A percentile compares a stretch with the other conserved stretches of the same genome.
These are phyloP conservation scores for Mortierella sp. DNA, from an alignment of 371 early-diverging fungal genomes.

Conservation along the genomic window DNA sequence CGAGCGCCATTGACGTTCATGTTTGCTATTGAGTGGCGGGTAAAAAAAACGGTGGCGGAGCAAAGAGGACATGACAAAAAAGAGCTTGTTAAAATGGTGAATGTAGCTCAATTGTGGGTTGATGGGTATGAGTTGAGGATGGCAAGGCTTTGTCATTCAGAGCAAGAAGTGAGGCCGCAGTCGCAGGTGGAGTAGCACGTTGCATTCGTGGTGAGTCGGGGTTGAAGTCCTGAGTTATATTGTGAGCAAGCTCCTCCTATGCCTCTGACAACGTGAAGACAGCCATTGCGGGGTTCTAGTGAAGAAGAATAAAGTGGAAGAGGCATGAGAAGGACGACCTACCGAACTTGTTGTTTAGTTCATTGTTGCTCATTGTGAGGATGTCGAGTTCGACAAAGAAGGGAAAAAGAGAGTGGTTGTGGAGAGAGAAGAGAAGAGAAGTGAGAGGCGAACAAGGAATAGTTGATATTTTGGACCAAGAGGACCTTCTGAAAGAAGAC, in stretches of 20 bases:
- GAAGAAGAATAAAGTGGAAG: neutral
- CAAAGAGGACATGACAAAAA: neutral
- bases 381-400: conserved; percentile 9
- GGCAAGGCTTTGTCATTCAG: neutral
- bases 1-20: conserved; percentile 68
- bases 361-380: conserved; percentile 62
- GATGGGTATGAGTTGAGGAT: neutral
- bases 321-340: conserved; percentile 32
- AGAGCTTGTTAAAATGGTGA: neutral
- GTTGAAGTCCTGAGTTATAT: neutral
- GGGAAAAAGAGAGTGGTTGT: neutral
- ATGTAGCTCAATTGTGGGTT: no score
- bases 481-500: neutral
- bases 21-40: conserved; percentile 63
- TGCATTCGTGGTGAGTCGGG: neutral
- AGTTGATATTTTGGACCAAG: no score
- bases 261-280: neutral
- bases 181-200: neutral
- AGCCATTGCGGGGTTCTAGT: neutral
- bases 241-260: neutral
- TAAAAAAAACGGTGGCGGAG: conserved; percentile 2
- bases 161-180: neutral
- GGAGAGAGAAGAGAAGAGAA: conserved; percentile 12
- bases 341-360: conserved; percentile 77
- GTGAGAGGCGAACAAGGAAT: conserved; percentile 9